Percentiles rank a stretch among this genome's conserved stretches.
Evolutionary conservation across 305 asterid genomes (phyloP).

Genomic region (Fraxinus latifolia): DNA sequence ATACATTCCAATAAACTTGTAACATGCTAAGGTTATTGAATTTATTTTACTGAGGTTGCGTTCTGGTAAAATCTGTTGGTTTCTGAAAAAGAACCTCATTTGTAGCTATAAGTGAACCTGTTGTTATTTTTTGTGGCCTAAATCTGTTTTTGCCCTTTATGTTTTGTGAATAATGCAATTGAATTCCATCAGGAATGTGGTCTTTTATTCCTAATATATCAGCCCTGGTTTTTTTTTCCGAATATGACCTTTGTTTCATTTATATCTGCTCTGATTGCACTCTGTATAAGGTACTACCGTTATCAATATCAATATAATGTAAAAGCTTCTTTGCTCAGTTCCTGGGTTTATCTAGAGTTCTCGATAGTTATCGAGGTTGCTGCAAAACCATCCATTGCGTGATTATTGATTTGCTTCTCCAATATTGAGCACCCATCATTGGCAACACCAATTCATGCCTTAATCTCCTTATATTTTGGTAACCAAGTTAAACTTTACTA

Average conservation of each 20-base stretch:
- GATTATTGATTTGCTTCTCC: slow-evolving; percentile 15
- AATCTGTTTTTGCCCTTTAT: neutral
- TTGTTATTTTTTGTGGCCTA: neutral
- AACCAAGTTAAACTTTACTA: slow-evolving; percentile 11
- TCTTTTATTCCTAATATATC: neutral
- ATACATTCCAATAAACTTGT: neutral
- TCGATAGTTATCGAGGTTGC: slow-evolving; percentile 13
- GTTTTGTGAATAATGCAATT: neutral
- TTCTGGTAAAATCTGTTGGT: neutral
- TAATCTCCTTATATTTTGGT: slow-evolving; percentile 18
- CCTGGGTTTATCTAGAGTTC: neutral
- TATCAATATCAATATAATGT: neutral
- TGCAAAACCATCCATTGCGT: slow-evolving; percentile 9
- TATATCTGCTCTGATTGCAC: neutral
- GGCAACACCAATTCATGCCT: slow-evolving; percentile 10
- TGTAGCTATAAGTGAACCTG: neutral
- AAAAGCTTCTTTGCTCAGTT: neutral
- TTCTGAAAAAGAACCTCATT: neutral
- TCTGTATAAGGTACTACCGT: neutral
- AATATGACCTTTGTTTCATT: neutral
- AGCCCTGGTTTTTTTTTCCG: neutral
- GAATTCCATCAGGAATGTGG: neutral
- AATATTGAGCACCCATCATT: slow-evolving; percentile 1
- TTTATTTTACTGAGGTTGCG: neutral
- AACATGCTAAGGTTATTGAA: neutral